Percentiles rank a stretch among this genome's conserved stretches.
These are phyloP conservation scores for Tricholoma terreum DNA, from an alignment of 768 basidiomycete genomes.

Conservation along the genomic window DNA sequence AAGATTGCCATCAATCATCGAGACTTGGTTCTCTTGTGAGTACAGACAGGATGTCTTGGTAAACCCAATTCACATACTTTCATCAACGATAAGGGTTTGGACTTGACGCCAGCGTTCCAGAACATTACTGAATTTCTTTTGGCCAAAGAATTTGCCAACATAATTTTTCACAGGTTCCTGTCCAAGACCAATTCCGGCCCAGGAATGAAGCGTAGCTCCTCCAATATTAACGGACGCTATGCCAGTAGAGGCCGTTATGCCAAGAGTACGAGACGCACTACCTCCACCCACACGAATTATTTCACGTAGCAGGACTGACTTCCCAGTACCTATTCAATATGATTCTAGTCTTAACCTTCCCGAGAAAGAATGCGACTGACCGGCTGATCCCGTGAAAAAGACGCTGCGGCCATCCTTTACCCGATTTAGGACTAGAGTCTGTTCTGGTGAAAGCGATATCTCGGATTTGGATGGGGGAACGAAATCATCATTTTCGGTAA, in stretches of 20 bases:
- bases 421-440: constrained; percentile 42
- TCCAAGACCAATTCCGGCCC: constrained; percentile 80
- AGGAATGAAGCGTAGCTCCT: constrained; percentile 77
- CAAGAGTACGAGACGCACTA: constrained; percentile 37
- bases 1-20: constrained; percentile 80
- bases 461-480: neutral
- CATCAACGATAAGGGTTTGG: constrained; percentile 76
- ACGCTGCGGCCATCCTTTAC: constrained; percentile 64
- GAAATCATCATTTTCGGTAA: neutral
- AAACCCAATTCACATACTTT: constrained; percentile 51
- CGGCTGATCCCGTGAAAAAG: constrained; percentile 88
- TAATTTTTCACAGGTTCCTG: constrained; percentile 50
- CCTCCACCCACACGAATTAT: constrained; percentile 55
- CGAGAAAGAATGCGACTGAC: constrained; percentile 28
- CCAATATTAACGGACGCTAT: constrained; percentile 84
- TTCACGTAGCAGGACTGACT: constrained; percentile 75
- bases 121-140: constrained; percentile 35
- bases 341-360: neutral
- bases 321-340: constrained; percentile 40
- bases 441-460: constrained; percentile 50
- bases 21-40: constrained; percentile 51
- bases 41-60: neutral
- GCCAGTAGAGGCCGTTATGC: constrained; percentile 77
- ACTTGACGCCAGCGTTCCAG: constrained; percentile 61
- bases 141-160: constrained; percentile 50